Evolutionary conservation across 2,329 filamentous ascomycete species (phyloP).

Genomic region (Celoporthe dispersa): DNA sequence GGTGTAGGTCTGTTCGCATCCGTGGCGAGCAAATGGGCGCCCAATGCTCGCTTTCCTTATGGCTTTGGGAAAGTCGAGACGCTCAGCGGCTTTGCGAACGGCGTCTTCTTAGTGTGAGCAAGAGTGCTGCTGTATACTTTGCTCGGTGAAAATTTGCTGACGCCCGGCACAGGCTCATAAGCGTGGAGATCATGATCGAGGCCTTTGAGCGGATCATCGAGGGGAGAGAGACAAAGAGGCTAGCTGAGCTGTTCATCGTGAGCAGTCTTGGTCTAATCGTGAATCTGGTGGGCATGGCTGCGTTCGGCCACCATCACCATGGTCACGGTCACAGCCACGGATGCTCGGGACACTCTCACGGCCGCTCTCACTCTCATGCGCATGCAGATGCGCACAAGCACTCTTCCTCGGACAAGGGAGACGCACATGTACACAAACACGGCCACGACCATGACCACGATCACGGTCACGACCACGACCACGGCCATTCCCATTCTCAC

Average conservation of each 20-base stretch:
- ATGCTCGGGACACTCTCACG: constrained; percentile 48
- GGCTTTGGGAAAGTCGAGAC: constrained; percentile 98
- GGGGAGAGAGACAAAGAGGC: constrained; percentile 79
- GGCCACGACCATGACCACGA: constrained; percentile 97
- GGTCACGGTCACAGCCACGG: constrained; percentile 34
- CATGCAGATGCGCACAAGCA: constrained; percentile 41
- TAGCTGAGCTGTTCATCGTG: constrained; percentile 86
- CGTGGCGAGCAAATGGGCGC: constrained; percentile 96
- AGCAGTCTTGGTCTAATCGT: constrained; percentile 85
- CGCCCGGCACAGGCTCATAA: constrained; percentile 70
- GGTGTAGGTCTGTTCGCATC: constrained; percentile 88
- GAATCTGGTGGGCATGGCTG: constrained; percentile 89
- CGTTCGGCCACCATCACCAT: constrained; percentile 74
- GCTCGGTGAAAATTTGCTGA: background rate
- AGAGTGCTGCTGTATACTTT: background rate
- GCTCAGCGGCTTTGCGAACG: constrained; percentile 93
- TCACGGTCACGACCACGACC: constrained; percentile 42
- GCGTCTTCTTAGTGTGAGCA: constrained; percentile 84
- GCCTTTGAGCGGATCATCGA: constrained; percentile 86
- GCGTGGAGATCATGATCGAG: constrained; percentile 94
- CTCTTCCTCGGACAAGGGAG: constrained; percentile 9
- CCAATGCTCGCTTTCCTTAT: constrained; percentile 86
- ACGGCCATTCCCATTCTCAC: constrained; percentile 56
- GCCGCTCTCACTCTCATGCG: constrained; percentile 37
- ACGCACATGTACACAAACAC: constrained; percentile 39